A percentile compares a stretch with the other conserved stretches of the same genome.
These are phyloP conservation scores for Houttuynia cordata DNA, from an alignment of 164 flowering plant species.

Conservation along the genomic window DNA sequence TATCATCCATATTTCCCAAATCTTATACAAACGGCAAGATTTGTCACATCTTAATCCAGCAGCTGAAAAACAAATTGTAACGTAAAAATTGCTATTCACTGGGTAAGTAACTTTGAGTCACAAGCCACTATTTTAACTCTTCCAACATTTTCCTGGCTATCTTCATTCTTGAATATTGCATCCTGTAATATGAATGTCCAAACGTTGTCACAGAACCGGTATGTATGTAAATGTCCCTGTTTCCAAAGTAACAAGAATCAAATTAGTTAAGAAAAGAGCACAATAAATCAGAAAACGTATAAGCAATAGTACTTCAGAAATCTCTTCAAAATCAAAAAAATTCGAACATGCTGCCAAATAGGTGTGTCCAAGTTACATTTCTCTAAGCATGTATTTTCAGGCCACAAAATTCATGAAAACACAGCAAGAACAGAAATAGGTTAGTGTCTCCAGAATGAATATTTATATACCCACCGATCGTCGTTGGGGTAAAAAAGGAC, in stretches of 20 bases:
- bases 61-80: not conserved
- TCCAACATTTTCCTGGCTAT: conserved; percentile 33
- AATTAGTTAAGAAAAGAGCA: not conserved
- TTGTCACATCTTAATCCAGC: not conserved
- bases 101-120: conserved; percentile 62
- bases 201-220: conserved; percentile 66
- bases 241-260: not conserved
- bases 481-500: too few relatives aligned
- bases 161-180: conserved; percentile 51
- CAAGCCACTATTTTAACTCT: conserved; percentile 64
- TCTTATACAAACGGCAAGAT: not conserved
- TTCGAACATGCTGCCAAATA: too few relatives aligned
- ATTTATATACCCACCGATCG: too few relatives aligned
- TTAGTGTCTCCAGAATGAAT: too few relatives aligned
- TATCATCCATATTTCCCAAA: not conserved
- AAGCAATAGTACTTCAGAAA: too few relatives aligned
- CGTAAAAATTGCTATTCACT: conserved; percentile 16
- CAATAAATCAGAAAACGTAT: not conserved
- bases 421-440: too few relatives aligned
- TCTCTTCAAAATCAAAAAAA: too few relatives aligned
- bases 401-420: too few relatives aligned
- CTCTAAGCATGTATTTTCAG: too few relatives aligned
- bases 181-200: conserved; percentile 68
- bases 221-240: conserved; percentile 67
- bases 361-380: too few relatives aligned